phyloP scores from a whole-genome alignment of 2,329 filamentous ascomycete species.

The Cordyceps pruinosa region DNA sequence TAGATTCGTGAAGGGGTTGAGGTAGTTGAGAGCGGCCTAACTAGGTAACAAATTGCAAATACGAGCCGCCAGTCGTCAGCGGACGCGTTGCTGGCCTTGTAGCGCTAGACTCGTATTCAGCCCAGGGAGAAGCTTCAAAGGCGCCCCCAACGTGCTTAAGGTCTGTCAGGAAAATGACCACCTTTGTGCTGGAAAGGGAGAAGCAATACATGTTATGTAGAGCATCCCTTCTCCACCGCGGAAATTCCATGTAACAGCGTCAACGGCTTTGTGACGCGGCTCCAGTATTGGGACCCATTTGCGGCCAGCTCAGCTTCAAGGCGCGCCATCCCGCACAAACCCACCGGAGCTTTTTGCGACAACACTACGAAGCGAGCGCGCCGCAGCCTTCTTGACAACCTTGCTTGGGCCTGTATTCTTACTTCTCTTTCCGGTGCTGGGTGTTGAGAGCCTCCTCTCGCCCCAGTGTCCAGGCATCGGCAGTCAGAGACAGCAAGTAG shows the following conservation, averaged over 20 bases:
- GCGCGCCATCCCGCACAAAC: constrained; percentile 5
- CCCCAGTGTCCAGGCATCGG: background rate
- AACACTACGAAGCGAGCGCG: background rate
- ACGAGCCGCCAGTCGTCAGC: too few relatives aligned
- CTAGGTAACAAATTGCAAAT: too few relatives aligned
- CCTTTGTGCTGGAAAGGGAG: too few relatives aligned
- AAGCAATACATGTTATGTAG: too few relatives aligned
- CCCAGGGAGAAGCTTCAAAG: too few relatives aligned
- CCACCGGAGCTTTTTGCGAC: background rate
- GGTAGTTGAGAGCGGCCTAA: too few relatives aligned
- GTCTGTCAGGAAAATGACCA: too few relatives aligned
- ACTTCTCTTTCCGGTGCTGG: background rate
- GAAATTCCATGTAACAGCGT: background rate
- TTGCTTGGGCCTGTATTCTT: background rate
- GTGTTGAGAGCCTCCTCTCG: background rate
- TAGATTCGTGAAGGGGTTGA: too few relatives aligned
- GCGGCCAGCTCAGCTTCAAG: constrained; percentile 7
- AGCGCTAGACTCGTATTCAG: too few relatives aligned
- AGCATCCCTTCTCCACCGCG: too few relatives aligned
- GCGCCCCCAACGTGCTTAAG: too few relatives aligned
- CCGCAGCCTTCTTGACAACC: background rate
- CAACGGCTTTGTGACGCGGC: constrained; percentile 1
- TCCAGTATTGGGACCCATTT: background rate
- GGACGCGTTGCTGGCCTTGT: too few relatives aligned
- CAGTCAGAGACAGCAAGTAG: background rate